Evolutionary conservation across 345 rosid species (phyloP), one percentile per base, ranked within the genome.

Genomic region (Ceriops decandra): DNA sequence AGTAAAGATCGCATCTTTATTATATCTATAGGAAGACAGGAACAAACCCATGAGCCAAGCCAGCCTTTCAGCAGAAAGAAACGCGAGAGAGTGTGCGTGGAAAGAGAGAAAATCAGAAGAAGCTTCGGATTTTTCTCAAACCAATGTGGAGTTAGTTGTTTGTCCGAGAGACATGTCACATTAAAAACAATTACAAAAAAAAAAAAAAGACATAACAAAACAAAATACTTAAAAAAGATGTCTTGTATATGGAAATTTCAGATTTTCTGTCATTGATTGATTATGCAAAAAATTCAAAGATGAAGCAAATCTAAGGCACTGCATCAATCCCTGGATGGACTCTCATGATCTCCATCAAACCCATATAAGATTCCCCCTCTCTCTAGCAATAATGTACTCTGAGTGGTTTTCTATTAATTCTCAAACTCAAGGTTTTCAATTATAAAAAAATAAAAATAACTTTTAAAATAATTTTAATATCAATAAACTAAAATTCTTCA

Each of bases 101-200:
- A 46, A 65, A 60, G 32, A 24, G 19, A 57, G 28, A 54, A 28
- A n/a, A 62, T 67, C 65, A 19, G 76, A 72, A 24, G 68, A 67
- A 60, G 76, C 67, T 74, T 76, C 73, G 66, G 77, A 72, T 64
- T 80, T 71, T 79, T 64, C 74, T 60, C 64, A 35, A 57, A 76
- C 76, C 70, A 66, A 65, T 64, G 54, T 26, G 15, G 7, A 58
- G 62, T 64, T 54, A 26, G 27, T 64, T 49, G 58, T 66, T 67
- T 80, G 87, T 84, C 84, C 59, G 80, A 79, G 80, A 77, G 70
- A 75, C 69, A 76, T 59, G 69, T 70, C 64, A 49, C 56, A 63
- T 47, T 22, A 57, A 49, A 57, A 21, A n/a, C 57, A 30, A 26
- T 8, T n/a, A 2, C 11, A 31, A 1, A 54, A 38, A 54, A 54